These are phyloP conservation scores for Collybia sp. DNA, from an alignment of 768 basidiomycete species.

Conservation along the genomic window DNA sequence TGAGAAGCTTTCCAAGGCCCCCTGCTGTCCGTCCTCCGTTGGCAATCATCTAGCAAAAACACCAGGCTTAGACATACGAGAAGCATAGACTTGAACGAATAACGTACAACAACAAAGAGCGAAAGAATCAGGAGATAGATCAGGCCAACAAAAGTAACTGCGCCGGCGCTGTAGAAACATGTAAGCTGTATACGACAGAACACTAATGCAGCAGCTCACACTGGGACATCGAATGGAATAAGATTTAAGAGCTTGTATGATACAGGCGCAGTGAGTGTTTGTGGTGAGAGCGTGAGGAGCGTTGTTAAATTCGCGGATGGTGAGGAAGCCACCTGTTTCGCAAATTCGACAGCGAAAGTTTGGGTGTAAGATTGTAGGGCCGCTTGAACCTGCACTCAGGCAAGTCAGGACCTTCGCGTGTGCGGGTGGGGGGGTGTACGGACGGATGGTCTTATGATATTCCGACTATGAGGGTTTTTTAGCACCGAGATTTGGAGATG, in stretches of 20 bases:
- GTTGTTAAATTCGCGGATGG: conserved; percentile 15
- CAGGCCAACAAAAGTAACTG: conserved; percentile 51
- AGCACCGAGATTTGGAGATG: neutral
- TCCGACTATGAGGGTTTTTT: conserved; percentile 17
- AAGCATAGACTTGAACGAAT: neutral
- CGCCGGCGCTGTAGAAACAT: conserved; percentile 37
- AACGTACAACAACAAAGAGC: conserved; percentile 34
- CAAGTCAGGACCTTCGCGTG: neutral
- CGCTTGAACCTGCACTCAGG: conserved; percentile 20
- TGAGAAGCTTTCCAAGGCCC: conserved; percentile 27
- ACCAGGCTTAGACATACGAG: neutral
- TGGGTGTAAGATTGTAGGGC: conserved; percentile 28
- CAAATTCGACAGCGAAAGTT: conserved; percentile 21
- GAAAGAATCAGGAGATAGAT: conserved; percentile 49
- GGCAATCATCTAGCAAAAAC: conserved; percentile 23
- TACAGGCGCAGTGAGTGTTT: conserved; percentile 43
- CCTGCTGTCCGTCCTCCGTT: conserved; percentile 32
- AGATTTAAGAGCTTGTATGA: conserved; percentile 45
- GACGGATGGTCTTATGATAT: conserved; percentile 27
- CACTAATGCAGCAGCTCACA: conserved; percentile 34
- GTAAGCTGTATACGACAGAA: neutral
- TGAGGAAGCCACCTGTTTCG: conserved; percentile 11
- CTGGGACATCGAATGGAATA: conserved; percentile 55
- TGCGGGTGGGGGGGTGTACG: conserved; percentile 1
- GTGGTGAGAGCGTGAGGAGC: conserved; percentile 45